Evolutionary conservation across 257 asterid species (phyloP).

Genomic region (Coffea canephora): DNA sequence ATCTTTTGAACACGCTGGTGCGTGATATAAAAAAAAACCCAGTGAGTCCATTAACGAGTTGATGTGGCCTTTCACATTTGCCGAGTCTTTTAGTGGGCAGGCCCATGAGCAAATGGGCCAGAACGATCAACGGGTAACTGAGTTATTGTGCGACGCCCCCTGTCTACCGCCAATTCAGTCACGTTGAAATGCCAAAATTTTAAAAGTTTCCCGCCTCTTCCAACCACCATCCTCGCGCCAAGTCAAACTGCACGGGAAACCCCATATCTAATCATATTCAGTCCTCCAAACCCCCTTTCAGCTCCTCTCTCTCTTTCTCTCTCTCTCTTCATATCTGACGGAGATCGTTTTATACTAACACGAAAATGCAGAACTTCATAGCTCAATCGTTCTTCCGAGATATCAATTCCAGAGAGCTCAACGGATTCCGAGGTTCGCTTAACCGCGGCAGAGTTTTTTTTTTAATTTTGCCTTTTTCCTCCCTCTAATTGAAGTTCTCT

Average conservation of each 20-base stretch:
- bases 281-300: too few species aligned
- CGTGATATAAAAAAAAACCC: too few species aligned
- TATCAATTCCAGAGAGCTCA: constrained; percentile 67
- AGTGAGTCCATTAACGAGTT: too few species aligned
- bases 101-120: too few species aligned
- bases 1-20: too few species aligned
- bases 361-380: constrained; percentile 42
- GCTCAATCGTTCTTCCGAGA: constrained; percentile 67
- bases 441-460: too few species aligned
- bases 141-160: background rate
- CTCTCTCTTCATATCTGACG: background rate
- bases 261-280: too few species aligned
- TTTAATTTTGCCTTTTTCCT: background rate
- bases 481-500: background rate
- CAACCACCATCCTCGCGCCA: background rate
- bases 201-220: constrained; percentile 18
- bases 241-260: background rate
- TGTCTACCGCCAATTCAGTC: background rate
- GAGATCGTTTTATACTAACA: background rate
- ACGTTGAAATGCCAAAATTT: background rate
- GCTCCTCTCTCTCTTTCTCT: too few species aligned
- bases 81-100: too few species aligned
- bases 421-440: constrained; percentile 71
- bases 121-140: too few species aligned
- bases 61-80: too few species aligned